These are phyloP conservation scores for Mortierella claussenii DNA, from an alignment of 192 early-diverging fungal species.

Conservation along the genomic window DNA sequence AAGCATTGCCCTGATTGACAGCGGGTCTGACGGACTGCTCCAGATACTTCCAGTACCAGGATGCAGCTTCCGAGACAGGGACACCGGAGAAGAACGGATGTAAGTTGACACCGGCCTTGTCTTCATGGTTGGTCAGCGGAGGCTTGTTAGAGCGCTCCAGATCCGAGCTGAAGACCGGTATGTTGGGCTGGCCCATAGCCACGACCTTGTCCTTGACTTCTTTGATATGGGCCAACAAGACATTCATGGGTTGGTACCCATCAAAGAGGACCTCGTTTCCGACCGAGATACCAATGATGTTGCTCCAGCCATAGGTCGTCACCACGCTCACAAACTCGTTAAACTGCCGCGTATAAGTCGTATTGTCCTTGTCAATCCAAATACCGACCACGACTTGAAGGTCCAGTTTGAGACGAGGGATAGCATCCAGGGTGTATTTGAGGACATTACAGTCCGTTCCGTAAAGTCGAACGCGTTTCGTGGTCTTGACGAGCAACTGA, in stretches of 20 bases:
- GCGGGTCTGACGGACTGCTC: slow-evolving; percentile 23
- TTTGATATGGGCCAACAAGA: slow-evolving; percentile 21
- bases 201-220: slow-evolving; percentile 45
- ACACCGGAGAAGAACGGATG: slow-evolving; percentile 59
- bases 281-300: slow-evolving; percentile 55
- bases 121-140: slow-evolving; percentile 32
- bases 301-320: slow-evolving; percentile 31
- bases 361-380: slow-evolving; percentile 53
- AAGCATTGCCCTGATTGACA: slow-evolving; percentile 1
- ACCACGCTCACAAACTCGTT: slow-evolving; percentile 36
- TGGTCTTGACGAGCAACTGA: slow-evolving; percentile 47
- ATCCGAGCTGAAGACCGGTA: slow-evolving; percentile 56
- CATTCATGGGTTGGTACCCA: slow-evolving; percentile 7
- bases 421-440: slow-evolving; percentile 40
- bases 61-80: slow-evolving; percentile 37
- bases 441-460: slow-evolving; percentile 58
- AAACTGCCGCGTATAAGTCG: slow-evolving; percentile 51
- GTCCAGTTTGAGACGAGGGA: slow-evolving; percentile 47
- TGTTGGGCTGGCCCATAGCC: slow-evolving; percentile 31
- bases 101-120: slow-evolving; percentile 52
- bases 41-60: slow-evolving; percentile 56
- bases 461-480: slow-evolving; percentile 55
- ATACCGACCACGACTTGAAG: slow-evolving; percentile 53
- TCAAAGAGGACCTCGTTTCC: slow-evolving; percentile 61
- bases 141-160: slow-evolving; percentile 23